Evolutionary conservation across 371 early-diverging fungal genomes (phyloP).

Genomic region (Lichtheimia ramosa): DNA sequence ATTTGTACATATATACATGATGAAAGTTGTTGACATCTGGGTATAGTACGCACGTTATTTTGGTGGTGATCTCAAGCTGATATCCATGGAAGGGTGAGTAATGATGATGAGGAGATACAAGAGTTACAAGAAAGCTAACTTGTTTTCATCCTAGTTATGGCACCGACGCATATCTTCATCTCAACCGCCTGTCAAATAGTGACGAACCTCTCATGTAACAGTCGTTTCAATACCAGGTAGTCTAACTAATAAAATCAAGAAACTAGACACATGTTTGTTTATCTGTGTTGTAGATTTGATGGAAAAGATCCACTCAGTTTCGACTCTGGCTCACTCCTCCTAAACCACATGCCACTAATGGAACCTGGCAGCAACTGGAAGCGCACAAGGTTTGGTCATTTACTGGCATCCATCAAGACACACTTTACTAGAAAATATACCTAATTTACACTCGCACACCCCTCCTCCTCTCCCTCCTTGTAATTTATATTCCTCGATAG

Average conservation of each 20-base stretch:
- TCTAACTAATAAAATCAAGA: constrained; percentile 1
- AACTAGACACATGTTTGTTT: neutral
- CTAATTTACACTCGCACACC: neutral
- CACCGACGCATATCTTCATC: constrained; percentile 94
- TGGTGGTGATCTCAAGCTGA: constrained; percentile 92
- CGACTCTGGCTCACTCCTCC: neutral
- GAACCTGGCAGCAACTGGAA: neutral
- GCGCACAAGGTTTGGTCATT: neutral
- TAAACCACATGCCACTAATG: neutral
- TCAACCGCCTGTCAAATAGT: constrained; percentile 86
- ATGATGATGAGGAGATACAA: neutral
- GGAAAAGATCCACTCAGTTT: neutral
- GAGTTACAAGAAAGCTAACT: neutral
- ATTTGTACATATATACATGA: neutral
- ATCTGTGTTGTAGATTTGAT: neutral
- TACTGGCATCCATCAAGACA: neutral
- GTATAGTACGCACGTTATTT: constrained; percentile 85
- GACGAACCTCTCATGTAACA: constrained; percentile 79
- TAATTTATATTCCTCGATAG: too few relatives aligned
- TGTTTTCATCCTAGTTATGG: constrained; percentile 58
- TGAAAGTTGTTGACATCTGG: neutral
- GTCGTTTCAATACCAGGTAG: neutral
- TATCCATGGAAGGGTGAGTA: constrained; percentile 92
- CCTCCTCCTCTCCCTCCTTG: too few relatives aligned
- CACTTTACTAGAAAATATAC: neutral